Conservation (phyloP, 2,329 filamentous ascomycete species). For the Fusarium pseudocircinatum region DNA sequence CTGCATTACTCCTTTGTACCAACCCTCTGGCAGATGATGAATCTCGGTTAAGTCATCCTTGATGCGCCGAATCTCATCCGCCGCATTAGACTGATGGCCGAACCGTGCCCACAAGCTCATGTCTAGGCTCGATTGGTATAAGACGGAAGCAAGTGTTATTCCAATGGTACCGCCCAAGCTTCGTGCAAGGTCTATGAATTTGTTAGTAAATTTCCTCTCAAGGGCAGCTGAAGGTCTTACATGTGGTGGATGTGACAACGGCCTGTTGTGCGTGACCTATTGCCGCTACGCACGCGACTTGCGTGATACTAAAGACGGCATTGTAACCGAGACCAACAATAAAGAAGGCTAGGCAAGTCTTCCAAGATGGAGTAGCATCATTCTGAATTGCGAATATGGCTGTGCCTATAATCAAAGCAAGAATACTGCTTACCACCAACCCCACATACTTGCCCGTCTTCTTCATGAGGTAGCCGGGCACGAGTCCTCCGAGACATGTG, state of each 20-base stretch:
- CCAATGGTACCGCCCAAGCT: conserved; percentile 11
- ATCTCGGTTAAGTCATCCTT: background rate
- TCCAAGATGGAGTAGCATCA: background rate
- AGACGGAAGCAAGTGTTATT: background rate
- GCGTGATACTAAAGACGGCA: conserved; percentile 63
- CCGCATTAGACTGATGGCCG: background rate
- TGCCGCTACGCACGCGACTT: background rate
- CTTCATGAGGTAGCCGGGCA: conserved; percentile 75
- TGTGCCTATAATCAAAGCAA: conserved; percentile 52
- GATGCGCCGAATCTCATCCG: background rate
- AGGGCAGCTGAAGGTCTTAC: background rate
- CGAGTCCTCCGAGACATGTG: conserved; percentile 71
- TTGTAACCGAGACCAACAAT: conserved; percentile 75
- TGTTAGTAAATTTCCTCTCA: background rate
- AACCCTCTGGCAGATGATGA: background rate
- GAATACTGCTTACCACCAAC: conserved; percentile 52
- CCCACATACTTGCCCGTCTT: conserved; percentile 68
- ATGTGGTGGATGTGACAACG: conserved; percentile 1
- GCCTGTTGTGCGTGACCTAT: conserved; percentile 9
- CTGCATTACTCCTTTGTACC: conserved; percentile 4
- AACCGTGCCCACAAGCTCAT: background rate
- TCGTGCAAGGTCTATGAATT: background rate
- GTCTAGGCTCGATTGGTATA: conserved; percentile 5
- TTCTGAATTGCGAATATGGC: background rate
- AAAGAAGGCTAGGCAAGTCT: conserved; percentile 46